phyloP scores from a whole-genome alignment of 2,329 filamentous ascomycete species.

The Fusarium heterosporum region DNA sequence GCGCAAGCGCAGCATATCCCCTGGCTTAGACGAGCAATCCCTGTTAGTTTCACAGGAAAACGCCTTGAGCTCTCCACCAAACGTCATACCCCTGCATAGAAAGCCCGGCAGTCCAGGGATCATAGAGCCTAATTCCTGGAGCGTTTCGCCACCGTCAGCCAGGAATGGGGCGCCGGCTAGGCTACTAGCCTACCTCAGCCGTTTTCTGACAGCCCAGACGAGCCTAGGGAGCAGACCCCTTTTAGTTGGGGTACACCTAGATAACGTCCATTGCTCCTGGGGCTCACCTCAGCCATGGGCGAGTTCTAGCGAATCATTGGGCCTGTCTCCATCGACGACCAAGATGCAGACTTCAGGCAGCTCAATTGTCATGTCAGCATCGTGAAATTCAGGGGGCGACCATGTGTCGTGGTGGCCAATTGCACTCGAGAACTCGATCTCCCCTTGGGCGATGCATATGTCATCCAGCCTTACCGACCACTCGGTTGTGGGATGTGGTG shows the following conservation, averaged over 20 bases:
- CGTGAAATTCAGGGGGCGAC: background rate
- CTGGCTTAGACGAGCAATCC: slow-evolving; percentile 5
- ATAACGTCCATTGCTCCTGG: slow-evolving; percentile 5
- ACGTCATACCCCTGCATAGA: slow-evolving; percentile 30
- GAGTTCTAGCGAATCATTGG: slow-evolving; percentile 18
- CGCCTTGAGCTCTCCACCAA: slow-evolving; percentile 35
- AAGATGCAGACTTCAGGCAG: slow-evolving; percentile 21
- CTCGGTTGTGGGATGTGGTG: slow-evolving; percentile 10
- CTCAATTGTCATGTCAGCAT: slow-evolving; percentile 18
- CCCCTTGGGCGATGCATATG: slow-evolving; percentile 13
- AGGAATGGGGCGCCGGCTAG: background rate
- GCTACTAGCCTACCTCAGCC: slow-evolving; percentile 9
- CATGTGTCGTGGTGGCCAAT: slow-evolving; percentile 14
- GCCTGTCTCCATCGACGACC: background rate
- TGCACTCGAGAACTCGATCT: background rate
- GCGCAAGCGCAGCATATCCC: slow-evolving; percentile 8
- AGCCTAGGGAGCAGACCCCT: background rate
- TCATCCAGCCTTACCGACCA: slow-evolving; percentile 3
- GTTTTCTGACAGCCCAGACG: slow-evolving; percentile 25
- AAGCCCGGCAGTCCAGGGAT: slow-evolving; percentile 16
- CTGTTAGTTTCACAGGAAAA: slow-evolving; percentile 13
- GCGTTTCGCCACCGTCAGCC: slow-evolving; percentile 24
- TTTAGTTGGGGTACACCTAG: background rate
- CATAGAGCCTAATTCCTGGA: slow-evolving; percentile 20
- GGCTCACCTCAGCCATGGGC: slow-evolving; percentile 29